phyloP scores from a whole-genome alignment of 2,329 filamentous ascomycete species.

The Botrytis squamosa region DNA sequence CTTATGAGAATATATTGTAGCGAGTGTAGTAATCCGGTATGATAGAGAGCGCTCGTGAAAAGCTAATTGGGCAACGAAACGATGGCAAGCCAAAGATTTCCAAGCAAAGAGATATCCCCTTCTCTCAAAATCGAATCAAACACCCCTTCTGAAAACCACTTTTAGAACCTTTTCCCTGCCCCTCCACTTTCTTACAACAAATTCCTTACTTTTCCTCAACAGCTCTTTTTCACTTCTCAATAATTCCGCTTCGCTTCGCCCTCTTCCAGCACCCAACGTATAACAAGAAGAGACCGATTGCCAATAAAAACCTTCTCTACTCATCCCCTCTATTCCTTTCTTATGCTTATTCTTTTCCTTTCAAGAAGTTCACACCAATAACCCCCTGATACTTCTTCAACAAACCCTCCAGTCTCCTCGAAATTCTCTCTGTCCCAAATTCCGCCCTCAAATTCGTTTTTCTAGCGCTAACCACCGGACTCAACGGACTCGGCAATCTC shows the following conservation, averaged over 20 bases:
- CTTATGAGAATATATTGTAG: not conserved
- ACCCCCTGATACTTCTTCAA: constrained; percentile 5
- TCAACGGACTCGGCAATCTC: not conserved
- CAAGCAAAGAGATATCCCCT: not conserved
- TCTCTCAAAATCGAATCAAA: not conserved
- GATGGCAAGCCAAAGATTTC: not conserved
- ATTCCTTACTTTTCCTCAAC: constrained; percentile 6
- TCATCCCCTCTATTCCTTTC: not conserved
- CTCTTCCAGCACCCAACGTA: not conserved
- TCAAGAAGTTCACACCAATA: not conserved
- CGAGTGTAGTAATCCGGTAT: too few relatives aligned
- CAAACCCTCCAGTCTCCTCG: not conserved
- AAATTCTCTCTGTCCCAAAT: not conserved
- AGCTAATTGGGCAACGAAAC: not conserved
- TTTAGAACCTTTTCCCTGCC: not conserved
- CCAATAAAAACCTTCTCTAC: constrained; percentile 17
- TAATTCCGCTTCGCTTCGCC: not conserved
- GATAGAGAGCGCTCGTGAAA: not conserved
- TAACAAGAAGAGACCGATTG: constrained; percentile 12
- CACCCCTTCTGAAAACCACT: not conserved
- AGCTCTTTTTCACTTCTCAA: constrained; percentile 10
- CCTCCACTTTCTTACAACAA: constrained; percentile 7
- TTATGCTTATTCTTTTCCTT: not conserved
- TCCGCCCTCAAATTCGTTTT: not conserved
- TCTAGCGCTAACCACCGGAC: not conserved